These are phyloP conservation scores for Nigrograna mackinnonii DNA, from an alignment of 2,329 filamentous ascomycete genomes.

Conservation along the genomic window DNA sequence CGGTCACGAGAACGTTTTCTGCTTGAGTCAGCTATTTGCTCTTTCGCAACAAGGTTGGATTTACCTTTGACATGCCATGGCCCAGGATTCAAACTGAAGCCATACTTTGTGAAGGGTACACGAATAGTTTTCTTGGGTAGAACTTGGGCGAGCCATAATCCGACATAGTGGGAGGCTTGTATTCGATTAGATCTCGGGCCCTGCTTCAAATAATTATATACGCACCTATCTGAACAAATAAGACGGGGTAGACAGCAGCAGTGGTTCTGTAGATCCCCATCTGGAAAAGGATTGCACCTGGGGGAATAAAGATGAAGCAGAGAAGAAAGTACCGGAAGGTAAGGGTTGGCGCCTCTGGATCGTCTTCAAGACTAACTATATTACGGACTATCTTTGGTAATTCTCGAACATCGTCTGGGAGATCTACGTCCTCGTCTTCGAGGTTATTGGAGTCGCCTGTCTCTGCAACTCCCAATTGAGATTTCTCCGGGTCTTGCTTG, in stretches of 20 bases:
- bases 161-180: conserved; percentile 60
- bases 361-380: conserved; percentile 61
- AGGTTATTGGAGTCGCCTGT: too few relatives aligned
- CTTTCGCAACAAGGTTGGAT: not conserved
- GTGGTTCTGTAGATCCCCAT: conserved; percentile 63
- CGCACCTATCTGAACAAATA: not conserved
- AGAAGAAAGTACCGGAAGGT: conserved; percentile 65
- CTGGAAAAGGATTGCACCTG: conserved; percentile 61
- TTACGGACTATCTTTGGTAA: conserved; percentile 60
- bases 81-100: conserved; percentile 60
- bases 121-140: conserved; percentile 53
- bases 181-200: too few relatives aligned
- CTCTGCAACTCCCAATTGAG: too few relatives aligned
- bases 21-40: not conserved
- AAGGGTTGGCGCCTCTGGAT: conserved; percentile 58
- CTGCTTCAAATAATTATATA: too few relatives aligned
- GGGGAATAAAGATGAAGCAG: conserved; percentile 58
- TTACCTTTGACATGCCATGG: conserved; percentile 59
- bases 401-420: conserved; percentile 50
- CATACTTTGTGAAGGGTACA: conserved; percentile 52
- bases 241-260: conserved; percentile 56
- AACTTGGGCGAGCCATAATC: conserved; percentile 55
- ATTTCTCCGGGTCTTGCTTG: not conserved
- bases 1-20: conserved; percentile 60
- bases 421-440: conserved; percentile 23